Base-by-base conservation (phyloP, 2,329 filamentous ascomycete species). In the Xylaria polymorpha region DNA sequence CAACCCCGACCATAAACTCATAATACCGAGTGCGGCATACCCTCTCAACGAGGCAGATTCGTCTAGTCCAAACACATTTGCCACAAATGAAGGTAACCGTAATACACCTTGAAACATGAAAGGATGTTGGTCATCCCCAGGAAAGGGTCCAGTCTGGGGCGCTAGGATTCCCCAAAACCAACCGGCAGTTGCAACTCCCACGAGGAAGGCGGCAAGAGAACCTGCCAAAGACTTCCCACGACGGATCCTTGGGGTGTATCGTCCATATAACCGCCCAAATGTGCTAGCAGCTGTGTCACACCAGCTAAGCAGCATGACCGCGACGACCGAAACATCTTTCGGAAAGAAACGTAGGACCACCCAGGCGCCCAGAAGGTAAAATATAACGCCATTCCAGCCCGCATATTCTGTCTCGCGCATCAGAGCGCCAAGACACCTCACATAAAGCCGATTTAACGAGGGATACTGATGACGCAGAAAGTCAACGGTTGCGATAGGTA, bases 271-370 rank as follows among this genome's bases (percentile, higher is more conserved):
- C 64, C 96, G 89, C 62, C 96, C 96, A 77, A 99, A 94, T 0
- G 96, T 99, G 78, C 92, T 96, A 60, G 96, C 96, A 43, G 96
- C 96, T 0, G 96, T 98, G 80, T 99, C 96, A 81, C 96, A 99
- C 96, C 96, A 99, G 78, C 93, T 97, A 29, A 99, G 88, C 48
- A 99, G 87, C 76, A 99, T 85, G 51, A 98, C 92, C 70, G 92
- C 91, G 85, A 98, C 91, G 58, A 97, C 91, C 8, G 91, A 94
- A 29, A 99, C 88, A 76, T 99, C 96, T 83, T 98, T 99, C 72
- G 94, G 94, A 80, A 97, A 94, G 79, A 93, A 94, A 74, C 89
- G 89, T 73, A 98, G 88, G 18, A 95, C 94, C 39, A 90, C 86
- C 90, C 94, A 98, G 35, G 94, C 91, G 66, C 96, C 96, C 8